Evolutionary conservation across 495 filamentous ascomycete species (phyloP).

Genomic region (Aspergillus mulundensis): DNA sequence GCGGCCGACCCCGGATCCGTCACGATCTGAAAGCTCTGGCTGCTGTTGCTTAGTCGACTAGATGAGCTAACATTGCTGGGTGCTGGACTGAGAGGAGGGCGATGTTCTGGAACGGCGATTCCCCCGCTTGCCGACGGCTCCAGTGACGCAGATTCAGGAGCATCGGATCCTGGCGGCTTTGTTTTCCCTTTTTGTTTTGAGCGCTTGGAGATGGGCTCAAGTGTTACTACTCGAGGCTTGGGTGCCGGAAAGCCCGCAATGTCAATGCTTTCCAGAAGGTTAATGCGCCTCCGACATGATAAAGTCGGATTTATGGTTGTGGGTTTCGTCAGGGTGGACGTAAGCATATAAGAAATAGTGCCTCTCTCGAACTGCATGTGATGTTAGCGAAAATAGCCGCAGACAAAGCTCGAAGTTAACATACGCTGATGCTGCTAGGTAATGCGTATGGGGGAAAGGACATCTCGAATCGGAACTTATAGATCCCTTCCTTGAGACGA

Average conservation of each 20-base stretch:
- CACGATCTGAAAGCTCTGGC: slow-evolving; percentile 48
- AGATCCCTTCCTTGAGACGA: slow-evolving; percentile 74
- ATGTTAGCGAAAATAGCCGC: slow-evolving; percentile 12
- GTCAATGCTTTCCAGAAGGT: slow-evolving; percentile 68
- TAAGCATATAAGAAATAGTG: slow-evolving; percentile 84
- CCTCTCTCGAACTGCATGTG: slow-evolving; percentile 82
- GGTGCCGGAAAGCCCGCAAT: slow-evolving; percentile 54
- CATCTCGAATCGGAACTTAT: slow-evolving; percentile 91
- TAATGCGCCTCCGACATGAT: slow-evolving; percentile 74
- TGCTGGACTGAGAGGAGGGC: slow-evolving; percentile 50
- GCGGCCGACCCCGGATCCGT: slow-evolving; percentile 35
- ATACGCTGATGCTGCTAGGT: slow-evolving; percentile 83
- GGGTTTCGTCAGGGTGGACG: slow-evolving; percentile 83
- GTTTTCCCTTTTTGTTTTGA: slow-evolving; percentile 45
- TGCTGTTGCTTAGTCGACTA: slow-evolving; percentile 57
- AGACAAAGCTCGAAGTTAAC: not conserved
- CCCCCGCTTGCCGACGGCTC: slow-evolving; percentile 30
- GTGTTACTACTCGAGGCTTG: slow-evolving; percentile 69
- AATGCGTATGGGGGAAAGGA: slow-evolving; percentile 71
- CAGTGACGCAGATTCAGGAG: slow-evolving; percentile 33
- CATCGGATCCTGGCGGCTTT: slow-evolving; percentile 33
- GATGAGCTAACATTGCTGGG: slow-evolving; percentile 63
- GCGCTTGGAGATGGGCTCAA: slow-evolving; percentile 66
- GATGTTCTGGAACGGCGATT: slow-evolving; percentile 24
- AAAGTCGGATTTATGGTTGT: slow-evolving; percentile 78